Percentiles rank a stretch among this genome's conserved stretches.
These are phyloP conservation scores for Lachancea sp. DNA, from an alignment of 805 yeast species.

Conservation along the genomic window DNA sequence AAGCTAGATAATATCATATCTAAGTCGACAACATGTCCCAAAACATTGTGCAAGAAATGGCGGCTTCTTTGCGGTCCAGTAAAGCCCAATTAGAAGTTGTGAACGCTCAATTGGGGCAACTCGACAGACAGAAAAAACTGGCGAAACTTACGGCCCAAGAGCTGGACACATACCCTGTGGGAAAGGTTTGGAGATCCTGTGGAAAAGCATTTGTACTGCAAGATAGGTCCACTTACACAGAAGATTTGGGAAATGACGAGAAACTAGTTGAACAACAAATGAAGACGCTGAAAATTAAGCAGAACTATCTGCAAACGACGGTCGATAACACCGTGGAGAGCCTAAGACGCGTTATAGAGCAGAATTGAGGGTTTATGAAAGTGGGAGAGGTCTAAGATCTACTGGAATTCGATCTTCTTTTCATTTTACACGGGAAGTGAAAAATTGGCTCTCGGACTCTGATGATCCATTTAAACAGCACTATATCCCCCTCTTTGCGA, in stretches of 20 bases:
- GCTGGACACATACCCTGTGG: conserved; percentile 42
- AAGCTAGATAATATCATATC: neutral
- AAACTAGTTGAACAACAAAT: conserved; percentile 50
- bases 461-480: conserved; percentile 53
- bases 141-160: conserved; percentile 53
- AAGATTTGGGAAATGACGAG: conserved; percentile 46
- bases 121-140: conserved; percentile 37
- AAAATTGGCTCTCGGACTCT: no score
- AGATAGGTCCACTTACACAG: conserved; percentile 39
- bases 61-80: conserved; percentile 24
- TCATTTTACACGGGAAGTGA: no score
- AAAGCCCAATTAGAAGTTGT: conserved; percentile 28
- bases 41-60: conserved; percentile 20
- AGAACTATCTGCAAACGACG: conserved; percentile 67
- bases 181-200: conserved; percentile 73
- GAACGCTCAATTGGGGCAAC: conserved; percentile 24
- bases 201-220: conserved; percentile 64
- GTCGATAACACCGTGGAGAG: conserved; percentile 64
- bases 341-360: conserved; percentile 34
- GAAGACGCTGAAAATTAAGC: conserved; percentile 58
- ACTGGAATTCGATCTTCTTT: no score
- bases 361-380: no score
- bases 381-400: no score
- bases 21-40: conserved; percentile 1
- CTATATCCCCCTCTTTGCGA: conserved; percentile 77